Conservation (phyloP, 108 stramenopile genomes). For the Fistulifera pelliculosa region DNA sequence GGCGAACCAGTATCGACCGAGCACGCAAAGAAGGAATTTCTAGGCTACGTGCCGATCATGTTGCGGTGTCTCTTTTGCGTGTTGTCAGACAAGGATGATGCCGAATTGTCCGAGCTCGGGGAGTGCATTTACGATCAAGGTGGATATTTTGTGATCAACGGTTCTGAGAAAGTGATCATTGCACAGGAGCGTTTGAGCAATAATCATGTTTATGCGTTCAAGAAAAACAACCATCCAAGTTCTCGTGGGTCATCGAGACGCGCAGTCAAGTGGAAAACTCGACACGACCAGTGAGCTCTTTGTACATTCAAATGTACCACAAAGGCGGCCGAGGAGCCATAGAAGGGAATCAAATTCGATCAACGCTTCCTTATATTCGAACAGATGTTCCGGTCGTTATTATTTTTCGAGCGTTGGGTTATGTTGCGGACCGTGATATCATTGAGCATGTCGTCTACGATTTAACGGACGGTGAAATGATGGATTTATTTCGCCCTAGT, state of each 20-base stretch:
- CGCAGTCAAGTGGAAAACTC: conserved; percentile 89
- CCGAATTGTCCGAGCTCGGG: conserved; percentile 91
- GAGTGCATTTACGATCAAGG: conserved; percentile 99
- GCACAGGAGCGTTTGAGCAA: conserved; percentile 98
- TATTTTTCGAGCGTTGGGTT: conserved; percentile 96
- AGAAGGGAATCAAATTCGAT: conserved; percentile 93
- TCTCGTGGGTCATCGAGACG: conserved; percentile 93
- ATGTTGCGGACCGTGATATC: conserved; percentile 90
- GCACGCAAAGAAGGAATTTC: conserved; percentile 81
- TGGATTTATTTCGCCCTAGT: conserved; percentile 92
- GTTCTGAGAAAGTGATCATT: conserved; percentile 98
- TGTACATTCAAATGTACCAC: conserved; percentile 96
- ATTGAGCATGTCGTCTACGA: conserved; percentile 99
- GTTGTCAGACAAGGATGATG: conserved; percentile 87
- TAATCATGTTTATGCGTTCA: conserved; percentile 98
- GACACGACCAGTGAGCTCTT: conserved; percentile 84
- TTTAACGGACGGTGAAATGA: conserved; percentile 93
- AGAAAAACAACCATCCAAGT: conserved; percentile 94
- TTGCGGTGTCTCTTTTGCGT: conserved; percentile 90
- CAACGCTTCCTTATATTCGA: conserved; percentile 92
- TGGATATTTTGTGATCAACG: conserved; percentile 99
- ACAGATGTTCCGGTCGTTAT: conserved; percentile 97
- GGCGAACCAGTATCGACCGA: conserved; percentile 69
- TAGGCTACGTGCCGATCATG: conserved; percentile 99
- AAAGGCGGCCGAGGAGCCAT: conserved; percentile 84